phyloP scores from a whole-genome alignment of 345 rosid species.

The Pugionium cornutum region DNA sequence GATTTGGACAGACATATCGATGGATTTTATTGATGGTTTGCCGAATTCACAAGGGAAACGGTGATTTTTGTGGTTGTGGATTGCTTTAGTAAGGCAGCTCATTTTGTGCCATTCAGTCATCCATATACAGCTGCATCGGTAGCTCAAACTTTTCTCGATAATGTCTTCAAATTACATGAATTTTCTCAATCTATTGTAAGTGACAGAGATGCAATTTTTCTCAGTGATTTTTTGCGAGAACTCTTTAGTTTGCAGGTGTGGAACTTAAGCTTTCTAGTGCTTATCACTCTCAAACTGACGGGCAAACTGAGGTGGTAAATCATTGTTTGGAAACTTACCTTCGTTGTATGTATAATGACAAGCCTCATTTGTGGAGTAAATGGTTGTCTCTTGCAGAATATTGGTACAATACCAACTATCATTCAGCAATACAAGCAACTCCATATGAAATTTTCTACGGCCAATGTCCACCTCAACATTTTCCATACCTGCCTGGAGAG shows the following conservation, averaged over 20 bases:
- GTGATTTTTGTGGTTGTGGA: not conserved
- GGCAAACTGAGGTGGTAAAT: not conserved
- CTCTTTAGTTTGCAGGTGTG: not conserved
- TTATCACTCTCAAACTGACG: not conserved
- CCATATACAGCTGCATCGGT: not conserved
- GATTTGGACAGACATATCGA: not conserved
- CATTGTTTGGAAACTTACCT: not conserved
- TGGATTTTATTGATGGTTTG: not conserved
- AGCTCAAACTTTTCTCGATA: not conserved
- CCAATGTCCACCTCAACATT: not conserved
- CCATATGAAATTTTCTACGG: not conserved
- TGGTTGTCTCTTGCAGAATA: not conserved
- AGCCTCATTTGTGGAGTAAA: not conserved
- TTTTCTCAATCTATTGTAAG: not conserved
- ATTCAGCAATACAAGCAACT: fast-evolving
- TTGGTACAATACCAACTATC: not conserved
- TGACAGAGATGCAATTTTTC: not conserved
- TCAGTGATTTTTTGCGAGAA: not conserved
- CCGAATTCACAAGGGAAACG: not conserved
- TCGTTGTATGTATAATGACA: not conserved
- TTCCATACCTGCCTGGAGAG: not conserved
- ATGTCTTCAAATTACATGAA: not conserved
- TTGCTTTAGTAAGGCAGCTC: no score
- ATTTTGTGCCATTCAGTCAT: no score
- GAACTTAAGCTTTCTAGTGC: not conserved